Conservation (phyloP, 1,284 basidiomycete species). For the Irpex sp. region DNA sequence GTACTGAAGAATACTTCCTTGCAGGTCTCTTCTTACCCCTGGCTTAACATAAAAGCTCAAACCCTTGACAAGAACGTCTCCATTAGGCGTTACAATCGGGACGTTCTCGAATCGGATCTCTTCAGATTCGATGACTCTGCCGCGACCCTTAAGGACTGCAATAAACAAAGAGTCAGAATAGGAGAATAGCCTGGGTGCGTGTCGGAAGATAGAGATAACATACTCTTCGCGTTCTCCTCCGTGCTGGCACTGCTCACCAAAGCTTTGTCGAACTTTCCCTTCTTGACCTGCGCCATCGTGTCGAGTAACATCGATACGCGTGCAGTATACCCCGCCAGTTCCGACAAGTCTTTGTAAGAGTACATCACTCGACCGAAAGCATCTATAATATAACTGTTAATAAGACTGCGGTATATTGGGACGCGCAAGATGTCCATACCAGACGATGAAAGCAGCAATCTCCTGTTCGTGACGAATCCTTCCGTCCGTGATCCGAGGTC, state of each 20-base stretch:
- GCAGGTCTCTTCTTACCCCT: conserved; percentile 56
- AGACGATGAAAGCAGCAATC: conserved; percentile 82
- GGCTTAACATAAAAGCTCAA: conserved; percentile 89
- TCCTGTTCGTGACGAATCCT: conserved; percentile 92
- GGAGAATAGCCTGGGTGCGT: neutral
- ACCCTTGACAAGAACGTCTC: conserved; percentile 83
- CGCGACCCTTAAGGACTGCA: conserved; percentile 77
- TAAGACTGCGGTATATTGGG: too few relatives aligned
- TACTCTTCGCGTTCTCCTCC: conserved; percentile 81
- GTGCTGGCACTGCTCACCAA: conserved; percentile 73
- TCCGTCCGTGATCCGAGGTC: conserved; percentile 87
- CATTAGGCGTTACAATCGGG: conserved; percentile 95
- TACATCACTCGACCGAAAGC: conserved; percentile 88
- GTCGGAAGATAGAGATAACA: conserved; percentile 25
- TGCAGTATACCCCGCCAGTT: conserved; percentile 94
- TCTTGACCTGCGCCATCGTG: conserved; percentile 86
- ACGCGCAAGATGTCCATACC: conserved; percentile 32
- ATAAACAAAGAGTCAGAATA: neutral
- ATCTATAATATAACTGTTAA: conserved; percentile 36
- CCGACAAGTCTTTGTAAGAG: conserved; percentile 94
- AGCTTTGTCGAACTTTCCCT: conserved; percentile 87
- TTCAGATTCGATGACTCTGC: conserved; percentile 78
- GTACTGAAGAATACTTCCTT: neutral
- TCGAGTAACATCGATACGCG: conserved; percentile 88
- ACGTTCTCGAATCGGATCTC: conserved; percentile 92